Conservation (phyloP, 2,329 filamentous ascomycete species). For the Curvularia eragrostidis region DNA sequence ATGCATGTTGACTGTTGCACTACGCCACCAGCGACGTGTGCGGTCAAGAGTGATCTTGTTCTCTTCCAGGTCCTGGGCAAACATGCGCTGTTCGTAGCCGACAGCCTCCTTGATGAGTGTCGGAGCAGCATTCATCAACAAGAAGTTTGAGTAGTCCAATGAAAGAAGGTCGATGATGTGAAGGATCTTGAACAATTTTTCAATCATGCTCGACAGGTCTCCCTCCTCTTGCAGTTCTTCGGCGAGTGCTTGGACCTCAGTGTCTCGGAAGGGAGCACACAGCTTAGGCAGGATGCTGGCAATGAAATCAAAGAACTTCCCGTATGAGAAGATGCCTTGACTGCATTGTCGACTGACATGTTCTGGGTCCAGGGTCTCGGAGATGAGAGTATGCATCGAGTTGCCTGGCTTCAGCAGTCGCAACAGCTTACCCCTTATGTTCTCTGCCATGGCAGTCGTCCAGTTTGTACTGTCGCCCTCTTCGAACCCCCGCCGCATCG, state of each 20-base stretch:
- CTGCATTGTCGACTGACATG: constrained; percentile 72
- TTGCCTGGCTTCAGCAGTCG: constrained; percentile 73
- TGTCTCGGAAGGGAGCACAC: constrained; percentile 81
- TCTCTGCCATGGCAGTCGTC: constrained; percentile 73
- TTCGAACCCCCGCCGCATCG: constrained; percentile 68
- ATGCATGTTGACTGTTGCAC: constrained; percentile 68
- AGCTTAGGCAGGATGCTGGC: constrained; percentile 76
- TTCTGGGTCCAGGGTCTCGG: constrained; percentile 76
- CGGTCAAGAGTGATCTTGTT: constrained; percentile 62
- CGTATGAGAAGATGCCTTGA: constrained; percentile 78
- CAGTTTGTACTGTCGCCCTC: constrained; percentile 70
- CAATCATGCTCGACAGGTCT: constrained; percentile 69
- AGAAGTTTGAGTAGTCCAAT: constrained; percentile 82
- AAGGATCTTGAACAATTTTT: constrained; percentile 76
- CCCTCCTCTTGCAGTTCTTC: constrained; percentile 62
- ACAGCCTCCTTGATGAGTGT: constrained; percentile 73
- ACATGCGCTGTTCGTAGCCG: constrained; percentile 76
- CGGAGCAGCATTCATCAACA: constrained; percentile 74
- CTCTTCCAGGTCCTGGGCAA: constrained; percentile 68
- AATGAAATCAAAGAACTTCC: constrained; percentile 80
- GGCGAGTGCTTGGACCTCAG: constrained; percentile 72
- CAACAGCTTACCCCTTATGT: constrained; percentile 74
- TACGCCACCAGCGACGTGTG: constrained; percentile 71
- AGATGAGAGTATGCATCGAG: constrained; percentile 76
- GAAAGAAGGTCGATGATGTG: constrained; percentile 79